Base-by-base conservation (phyloP, 1,284 basidiomycete genomes). In the Ceratorhiza oryzae-sativae region DNA sequence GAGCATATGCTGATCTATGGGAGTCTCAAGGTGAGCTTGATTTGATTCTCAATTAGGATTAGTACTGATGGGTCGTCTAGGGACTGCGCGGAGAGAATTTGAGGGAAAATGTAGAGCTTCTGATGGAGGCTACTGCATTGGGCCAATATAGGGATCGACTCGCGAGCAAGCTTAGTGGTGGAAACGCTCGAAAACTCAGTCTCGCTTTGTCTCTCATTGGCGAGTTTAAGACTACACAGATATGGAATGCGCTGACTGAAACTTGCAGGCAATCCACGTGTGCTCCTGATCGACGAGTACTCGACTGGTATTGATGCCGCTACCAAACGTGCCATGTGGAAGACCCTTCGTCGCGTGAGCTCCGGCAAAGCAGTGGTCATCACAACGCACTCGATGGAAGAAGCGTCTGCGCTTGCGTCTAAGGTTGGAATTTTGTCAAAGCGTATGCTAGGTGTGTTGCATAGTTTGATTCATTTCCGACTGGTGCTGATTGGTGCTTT, bases 281-380 rank as follows among this genome's bases (percentile, higher is more conserved):
- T 93, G 9, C 81, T 94, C 2, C 83, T 93, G 46, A 91, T 94
- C 53, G 92, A 94, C 76, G 91, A 94, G 78, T 92, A 92, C 77
- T 91, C 89, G 1, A 92, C 90, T 0, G 92, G 92, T 3, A 88
- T 93, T 27, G 92, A 93, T 78, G 89, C 91, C 2, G 91, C 88
- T 80, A 92, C 89, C 83, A 93, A 93, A 80, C 83, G 92, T 51
- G 90, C 92, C 27, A 91, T 93, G 85, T 94, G 92, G 92, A 82
- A 82, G 18, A 91, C 90, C 0, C 81, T 93, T 56, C 83, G 88
- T 72, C 84, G 85, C 45, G 87, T 90, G 3, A 83, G 88, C 0
- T 82, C 84, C 41, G 87, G 89, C 59, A 88, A 90, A 78, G 86
- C 88, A 1, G 80, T 80, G 13, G 77, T 82, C 46, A 77, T 80